phyloP scores from a whole-genome alignment of 805 yeast genomes.

The Blastobotrys chiropterorum region DNA sequence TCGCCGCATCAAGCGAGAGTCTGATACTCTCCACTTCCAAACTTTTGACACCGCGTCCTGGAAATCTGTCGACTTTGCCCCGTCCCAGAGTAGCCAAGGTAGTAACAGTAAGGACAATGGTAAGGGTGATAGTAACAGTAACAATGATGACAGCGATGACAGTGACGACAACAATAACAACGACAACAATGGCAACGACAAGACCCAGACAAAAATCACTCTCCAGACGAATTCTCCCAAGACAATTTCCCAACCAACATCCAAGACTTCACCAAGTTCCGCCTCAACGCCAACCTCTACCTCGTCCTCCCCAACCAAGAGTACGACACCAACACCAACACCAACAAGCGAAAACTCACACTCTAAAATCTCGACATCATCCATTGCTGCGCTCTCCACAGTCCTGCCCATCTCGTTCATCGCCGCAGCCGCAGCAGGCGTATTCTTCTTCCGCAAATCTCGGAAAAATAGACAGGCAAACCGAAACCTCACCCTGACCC shows the following conservation, averaged over 20 bases:
- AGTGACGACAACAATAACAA: background rate
- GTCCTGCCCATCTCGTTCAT: constrained; percentile 39
- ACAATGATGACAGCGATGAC: background rate
- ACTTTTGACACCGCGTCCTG: background rate
- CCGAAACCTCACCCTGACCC: background rate
- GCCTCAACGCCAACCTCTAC: constrained; percentile 11
- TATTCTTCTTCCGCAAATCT: constrained; percentile 20
- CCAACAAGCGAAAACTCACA: too few relatives aligned
- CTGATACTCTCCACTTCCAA: background rate
- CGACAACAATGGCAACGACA: background rate
- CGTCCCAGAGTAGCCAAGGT: background rate
- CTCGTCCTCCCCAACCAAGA: constrained; percentile 19
- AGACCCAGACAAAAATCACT: background rate
- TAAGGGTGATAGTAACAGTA: background rate
- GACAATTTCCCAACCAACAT: background rate
- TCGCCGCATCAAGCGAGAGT: background rate
- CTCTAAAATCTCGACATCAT: constrained; percentile 29
- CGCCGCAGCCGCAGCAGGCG: constrained; percentile 29
- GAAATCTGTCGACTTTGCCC: background rate
- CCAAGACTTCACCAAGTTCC: background rate
- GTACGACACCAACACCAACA: constrained; percentile 8
- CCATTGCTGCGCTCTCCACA: constrained; percentile 42
- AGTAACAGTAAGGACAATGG: background rate
- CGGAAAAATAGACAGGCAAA: constrained; percentile 19
- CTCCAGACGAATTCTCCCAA: background rate